Evolutionary conservation across 192 early-diverging fungal species (phyloP).

Genomic region (Coemansia erecta): DNA sequence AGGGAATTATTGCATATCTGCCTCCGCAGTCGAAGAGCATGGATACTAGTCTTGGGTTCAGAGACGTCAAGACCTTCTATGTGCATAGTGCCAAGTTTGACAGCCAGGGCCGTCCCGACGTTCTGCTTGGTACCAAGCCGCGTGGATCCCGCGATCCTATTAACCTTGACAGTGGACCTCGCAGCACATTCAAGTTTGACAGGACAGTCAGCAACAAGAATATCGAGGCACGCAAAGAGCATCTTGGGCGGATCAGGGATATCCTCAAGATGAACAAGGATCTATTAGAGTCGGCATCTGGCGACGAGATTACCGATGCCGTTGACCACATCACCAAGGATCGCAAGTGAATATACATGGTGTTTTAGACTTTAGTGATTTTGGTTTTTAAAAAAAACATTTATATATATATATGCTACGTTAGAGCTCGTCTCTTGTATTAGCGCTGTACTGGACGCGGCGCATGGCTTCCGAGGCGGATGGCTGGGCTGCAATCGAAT

Average conservation of each 20-base stretch:
- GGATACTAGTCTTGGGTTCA: slow-evolving; percentile 35
- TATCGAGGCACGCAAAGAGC: neutral
- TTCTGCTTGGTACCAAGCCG: slow-evolving; percentile 24
- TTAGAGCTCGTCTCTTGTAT: slow-evolving; percentile 30
- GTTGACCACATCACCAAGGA: slow-evolving; percentile 1
- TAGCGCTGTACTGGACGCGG: slow-evolving; percentile 18
- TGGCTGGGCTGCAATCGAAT: slow-evolving; percentile 37
- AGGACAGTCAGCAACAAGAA: neutral
- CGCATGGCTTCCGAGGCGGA: slow-evolving; percentile 34
- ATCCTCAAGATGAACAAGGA: slow-evolving; percentile 10
- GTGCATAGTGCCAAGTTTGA: slow-evolving; percentile 59
- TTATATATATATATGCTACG: no score
- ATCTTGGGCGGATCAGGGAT: slow-evolving; percentile 15
- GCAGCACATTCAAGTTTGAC: slow-evolving; percentile 1
- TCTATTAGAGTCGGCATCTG: neutral
- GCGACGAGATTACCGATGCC: neutral
- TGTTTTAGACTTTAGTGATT: no score
- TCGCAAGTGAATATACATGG: neutral
- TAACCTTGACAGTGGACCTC: slow-evolving; percentile 3
- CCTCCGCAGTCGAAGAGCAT: slow-evolving; percentile 28
- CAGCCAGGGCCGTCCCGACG: slow-evolving; percentile 34
- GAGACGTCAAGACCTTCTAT: slow-evolving; percentile 60
- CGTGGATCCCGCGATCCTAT: slow-evolving; percentile 17
- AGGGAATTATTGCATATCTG: slow-evolving; percentile 61
- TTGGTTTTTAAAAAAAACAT: no score